Evolutionary conservation across 805 yeast genomes (phyloP).

Genomic region (Sugiyamaella qingdaonensis): DNA sequence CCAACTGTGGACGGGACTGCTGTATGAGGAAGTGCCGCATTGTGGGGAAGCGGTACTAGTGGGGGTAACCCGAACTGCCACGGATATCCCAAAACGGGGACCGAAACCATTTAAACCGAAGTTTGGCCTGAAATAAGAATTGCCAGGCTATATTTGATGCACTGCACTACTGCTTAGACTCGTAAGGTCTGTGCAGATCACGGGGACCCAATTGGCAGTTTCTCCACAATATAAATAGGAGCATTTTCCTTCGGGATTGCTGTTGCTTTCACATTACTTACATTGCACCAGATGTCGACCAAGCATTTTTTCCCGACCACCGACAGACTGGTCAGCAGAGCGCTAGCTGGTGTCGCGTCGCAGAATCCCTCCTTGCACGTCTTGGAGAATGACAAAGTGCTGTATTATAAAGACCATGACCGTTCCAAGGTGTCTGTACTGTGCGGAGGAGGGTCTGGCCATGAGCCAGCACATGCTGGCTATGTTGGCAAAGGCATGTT

Average conservation of each 20-base stretch:
- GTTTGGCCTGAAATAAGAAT: no score
- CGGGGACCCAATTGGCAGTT: no score
- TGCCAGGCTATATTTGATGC: no score
- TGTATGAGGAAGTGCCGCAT: conserved; percentile 2
- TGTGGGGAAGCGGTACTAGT: neutral
- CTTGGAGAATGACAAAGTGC: conserved; percentile 37
- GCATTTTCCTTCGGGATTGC: no score
- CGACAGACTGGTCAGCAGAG: conserved; percentile 35
- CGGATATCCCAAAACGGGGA: neutral
- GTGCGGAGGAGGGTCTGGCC: conserved; percentile 95
- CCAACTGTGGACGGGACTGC: conserved; percentile 1
- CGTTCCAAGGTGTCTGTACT: conserved; percentile 59
- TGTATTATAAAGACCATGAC: conserved; percentile 31
- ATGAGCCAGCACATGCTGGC: conserved; percentile 90
- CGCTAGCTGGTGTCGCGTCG: conserved; percentile 38
- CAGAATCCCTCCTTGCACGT: conserved; percentile 38
- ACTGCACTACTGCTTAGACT: no score
- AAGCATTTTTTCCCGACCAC: conserved; percentile 43
- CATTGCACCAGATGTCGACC: conserved; percentile 32
- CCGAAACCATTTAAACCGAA: neutral
- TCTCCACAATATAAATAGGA: no score
- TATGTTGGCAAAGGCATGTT: conserved; percentile 81
- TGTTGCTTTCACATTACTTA: no score
- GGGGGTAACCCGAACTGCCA: neutral
- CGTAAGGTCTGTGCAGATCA: no score